phyloP scores from a whole-genome alignment of 371 early-diverging fungal genomes.

The Zychaea mexicana region DNA sequence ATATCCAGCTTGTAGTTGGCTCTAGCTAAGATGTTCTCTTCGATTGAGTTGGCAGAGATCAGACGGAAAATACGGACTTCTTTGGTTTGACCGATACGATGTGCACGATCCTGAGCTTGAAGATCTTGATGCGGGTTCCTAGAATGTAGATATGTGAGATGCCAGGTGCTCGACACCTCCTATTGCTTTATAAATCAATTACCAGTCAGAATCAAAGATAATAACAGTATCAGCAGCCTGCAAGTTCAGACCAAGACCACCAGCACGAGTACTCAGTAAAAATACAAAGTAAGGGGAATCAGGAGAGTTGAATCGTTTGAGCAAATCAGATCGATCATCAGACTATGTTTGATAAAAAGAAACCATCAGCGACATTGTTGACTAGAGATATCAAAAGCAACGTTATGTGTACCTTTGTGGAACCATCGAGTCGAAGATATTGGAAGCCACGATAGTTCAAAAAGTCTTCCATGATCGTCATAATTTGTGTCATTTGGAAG shows the following conservation, averaged over 20 bases:
- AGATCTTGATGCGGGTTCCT: slow-evolving; percentile 98
- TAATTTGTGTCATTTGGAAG: slow-evolving; percentile 99
- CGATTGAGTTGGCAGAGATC: slow-evolving; percentile 94
- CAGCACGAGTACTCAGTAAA: slow-evolving; percentile 98
- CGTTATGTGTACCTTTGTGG: slow-evolving; percentile 70
- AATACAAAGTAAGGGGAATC: slow-evolving; percentile 92
- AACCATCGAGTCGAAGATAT: slow-evolving; percentile 96
- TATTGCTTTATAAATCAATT: too few species aligned
- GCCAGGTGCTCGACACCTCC: too few species aligned
- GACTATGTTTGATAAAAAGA: too few species aligned
- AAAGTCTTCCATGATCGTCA: slow-evolving; percentile 98
- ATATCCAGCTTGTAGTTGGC: slow-evolving; percentile 97
- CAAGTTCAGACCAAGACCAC: slow-evolving; percentile 99
- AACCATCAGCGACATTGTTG: too few species aligned
- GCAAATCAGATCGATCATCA: slow-evolving; percentile 85
- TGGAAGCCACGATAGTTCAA: slow-evolving; percentile 75
- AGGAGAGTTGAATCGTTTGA: slow-evolving; percentile 84
- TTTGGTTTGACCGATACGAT: slow-evolving; percentile 99
- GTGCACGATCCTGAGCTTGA: slow-evolving; percentile 99
- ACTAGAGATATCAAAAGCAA: slow-evolving; percentile 17
- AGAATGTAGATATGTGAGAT: too few species aligned
- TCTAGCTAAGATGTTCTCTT: slow-evolving; percentile 95
- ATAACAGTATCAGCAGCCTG: slow-evolving; percentile 99
- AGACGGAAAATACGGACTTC: slow-evolving; percentile 99
- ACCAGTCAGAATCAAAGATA: slow-evolving; percentile 99